These are phyloP conservation scores for Clarireedia paspali DNA, from an alignment of 2,329 filamentous ascomycete species.

Conservation along the genomic window DNA sequence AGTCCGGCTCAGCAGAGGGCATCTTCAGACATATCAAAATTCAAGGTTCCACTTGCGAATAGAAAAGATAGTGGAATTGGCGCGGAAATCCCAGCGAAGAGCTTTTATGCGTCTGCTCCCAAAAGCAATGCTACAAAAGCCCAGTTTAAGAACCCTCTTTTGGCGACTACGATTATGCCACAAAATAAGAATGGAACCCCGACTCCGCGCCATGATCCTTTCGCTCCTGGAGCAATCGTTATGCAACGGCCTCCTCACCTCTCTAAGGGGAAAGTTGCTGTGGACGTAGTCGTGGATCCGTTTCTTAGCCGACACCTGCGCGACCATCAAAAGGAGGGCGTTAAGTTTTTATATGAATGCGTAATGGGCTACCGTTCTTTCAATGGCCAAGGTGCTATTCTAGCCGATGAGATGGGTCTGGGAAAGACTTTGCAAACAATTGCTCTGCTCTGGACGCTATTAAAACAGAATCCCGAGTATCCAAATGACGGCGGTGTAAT, in stretches of 20 bases:
- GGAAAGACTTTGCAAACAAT: constrained; percentile 71
- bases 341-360: constrained; percentile 66
- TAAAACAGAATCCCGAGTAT: constrained; percentile 63
- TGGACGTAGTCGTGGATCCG: constrained; percentile 68
- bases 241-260: constrained; percentile 53
- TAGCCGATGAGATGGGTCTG: constrained; percentile 70
- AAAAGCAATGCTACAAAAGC: constrained; percentile 34
- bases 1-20: constrained; percentile 1
- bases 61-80: constrained; percentile 23
- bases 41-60: constrained; percentile 17
- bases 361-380: constrained; percentile 64
- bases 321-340: constrained; percentile 61
- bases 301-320: constrained; percentile 54
- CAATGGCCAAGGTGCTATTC: constrained; percentile 60
- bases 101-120: constrained; percentile 31
- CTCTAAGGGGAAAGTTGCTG: constrained; percentile 55
- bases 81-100: constrained; percentile 32
- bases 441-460: constrained; percentile 60
- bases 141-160: constrained; percentile 55
- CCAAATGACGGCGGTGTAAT: constrained; percentile 48
- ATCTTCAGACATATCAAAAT: not conserved
- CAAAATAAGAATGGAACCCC: constrained; percentile 40
- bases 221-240: constrained; percentile 50
- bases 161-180: constrained; percentile 42
- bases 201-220: constrained; percentile 58